Conservation (phyloP, 1,284 basidiomycete genomes). For the Phellinidium pouzarii region DNA sequence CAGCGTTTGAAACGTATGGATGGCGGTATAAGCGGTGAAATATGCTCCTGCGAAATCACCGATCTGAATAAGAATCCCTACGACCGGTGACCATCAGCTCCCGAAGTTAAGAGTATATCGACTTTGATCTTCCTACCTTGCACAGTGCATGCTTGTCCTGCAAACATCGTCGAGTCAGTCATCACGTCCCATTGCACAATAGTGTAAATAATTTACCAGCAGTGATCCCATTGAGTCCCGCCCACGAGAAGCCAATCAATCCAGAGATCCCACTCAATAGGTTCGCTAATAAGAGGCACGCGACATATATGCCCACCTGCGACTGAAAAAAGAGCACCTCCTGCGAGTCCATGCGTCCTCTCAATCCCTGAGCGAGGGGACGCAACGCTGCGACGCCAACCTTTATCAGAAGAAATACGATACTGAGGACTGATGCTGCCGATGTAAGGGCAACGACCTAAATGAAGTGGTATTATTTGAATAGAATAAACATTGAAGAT, state of each 20-base stretch:
- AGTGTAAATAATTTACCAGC: slow-evolving; percentile 36
- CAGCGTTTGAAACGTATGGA: slow-evolving; percentile 64
- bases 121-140: slow-evolving; percentile 41
- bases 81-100: not conserved
- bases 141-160: slow-evolving; percentile 38
- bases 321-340: slow-evolving; percentile 63
- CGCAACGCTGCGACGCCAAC: slow-evolving; percentile 37
- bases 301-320: slow-evolving; percentile 60
- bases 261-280: slow-evolving; percentile 46
- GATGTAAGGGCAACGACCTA: slow-evolving; percentile 49
- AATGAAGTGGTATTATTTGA: not conserved
- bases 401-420: slow-evolving; percentile 40
- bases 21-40: slow-evolving; percentile 56
- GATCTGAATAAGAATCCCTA: slow-evolving; percentile 52
- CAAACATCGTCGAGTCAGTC: too few species aligned
- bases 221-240: slow-evolving; percentile 36
- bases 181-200: too few species aligned
- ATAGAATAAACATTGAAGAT: not conserved
- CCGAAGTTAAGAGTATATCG: not conserved
- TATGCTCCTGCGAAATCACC: slow-evolving; percentile 56
- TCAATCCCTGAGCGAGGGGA: slow-evolving; percentile 18
- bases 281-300: slow-evolving; percentile 54
- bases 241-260: slow-evolving; percentile 42
- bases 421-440: slow-evolving; percentile 43
- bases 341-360: slow-evolving; percentile 23